Evolutionary conservation across 768 basidiomycete species (phyloP).

Genomic region (Suillus luteus): DNA sequence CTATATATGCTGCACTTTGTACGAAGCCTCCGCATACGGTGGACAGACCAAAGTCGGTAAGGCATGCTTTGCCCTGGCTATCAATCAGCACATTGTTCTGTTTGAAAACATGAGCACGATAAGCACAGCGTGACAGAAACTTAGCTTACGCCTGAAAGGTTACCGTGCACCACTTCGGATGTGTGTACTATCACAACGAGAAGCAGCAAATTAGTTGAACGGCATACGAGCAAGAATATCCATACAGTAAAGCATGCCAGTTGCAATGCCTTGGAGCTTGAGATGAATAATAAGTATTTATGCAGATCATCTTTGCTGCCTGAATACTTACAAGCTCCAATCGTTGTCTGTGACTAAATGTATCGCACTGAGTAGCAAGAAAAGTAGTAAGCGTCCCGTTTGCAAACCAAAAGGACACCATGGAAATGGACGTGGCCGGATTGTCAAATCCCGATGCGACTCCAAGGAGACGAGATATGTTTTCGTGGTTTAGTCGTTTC

Average conservation of each 20-base stretch:
- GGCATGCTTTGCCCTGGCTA: slow-evolving; percentile 31
- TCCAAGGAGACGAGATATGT: slow-evolving; percentile 31
- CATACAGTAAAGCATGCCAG: slow-evolving; percentile 11
- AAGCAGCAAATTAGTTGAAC: background rate
- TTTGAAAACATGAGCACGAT: background rate
- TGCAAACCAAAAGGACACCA: slow-evolving; percentile 35
- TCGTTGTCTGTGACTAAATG: background rate
- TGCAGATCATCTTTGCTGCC: background rate
- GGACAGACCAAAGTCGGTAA: slow-evolving; percentile 38
- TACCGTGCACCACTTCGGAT: slow-evolving; percentile 23
- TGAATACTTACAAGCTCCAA: background rate
- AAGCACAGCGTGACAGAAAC: background rate
- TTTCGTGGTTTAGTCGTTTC: slow-evolving; percentile 24
- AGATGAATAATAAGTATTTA: background rate
- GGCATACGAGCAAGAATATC: background rate
- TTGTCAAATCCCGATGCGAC: slow-evolving; percentile 27
- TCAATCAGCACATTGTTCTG: slow-evolving; percentile 37
- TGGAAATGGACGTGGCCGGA: slow-evolving; percentile 18
- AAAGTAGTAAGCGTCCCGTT: slow-evolving; percentile 27
- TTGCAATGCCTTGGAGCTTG: slow-evolving; percentile 7
- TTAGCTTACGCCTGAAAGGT: slow-evolving; percentile 30
- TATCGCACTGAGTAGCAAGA: slow-evolving; percentile 10
- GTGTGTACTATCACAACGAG: background rate
- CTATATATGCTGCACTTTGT: background rate
- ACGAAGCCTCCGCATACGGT: background rate